phyloP scores from a whole-genome alignment of 106 monocot species.

The Dioscorea zingiberensis region DNA sequence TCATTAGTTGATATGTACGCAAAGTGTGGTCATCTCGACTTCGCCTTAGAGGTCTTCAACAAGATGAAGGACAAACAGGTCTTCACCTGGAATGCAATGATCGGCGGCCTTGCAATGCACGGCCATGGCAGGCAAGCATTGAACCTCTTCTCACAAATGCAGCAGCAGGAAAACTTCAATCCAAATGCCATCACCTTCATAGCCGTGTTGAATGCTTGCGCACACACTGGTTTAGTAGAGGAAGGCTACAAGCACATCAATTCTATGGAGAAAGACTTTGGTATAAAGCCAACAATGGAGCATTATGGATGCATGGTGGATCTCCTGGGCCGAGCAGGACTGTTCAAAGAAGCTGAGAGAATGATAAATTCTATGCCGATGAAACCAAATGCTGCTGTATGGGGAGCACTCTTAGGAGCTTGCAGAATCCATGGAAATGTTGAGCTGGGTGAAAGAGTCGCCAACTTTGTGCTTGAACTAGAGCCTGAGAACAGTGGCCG shows the following conservation, averaged over 20 bases:
- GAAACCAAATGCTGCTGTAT: slow-evolving; percentile 18
- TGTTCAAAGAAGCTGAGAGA: slow-evolving; percentile 10
- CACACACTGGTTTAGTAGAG: slow-evolving; percentile 17
- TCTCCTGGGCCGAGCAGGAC: slow-evolving; percentile 13
- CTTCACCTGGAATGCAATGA: slow-evolving; percentile 25
- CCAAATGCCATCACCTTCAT: slow-evolving; percentile 20
- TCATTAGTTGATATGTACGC: slow-evolving; percentile 31
- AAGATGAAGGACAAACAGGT: slow-evolving; percentile 8
- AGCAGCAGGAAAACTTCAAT: slow-evolving; percentile 4
- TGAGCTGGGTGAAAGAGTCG: slow-evolving; percentile 8
- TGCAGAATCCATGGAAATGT: slow-evolving; percentile 13
- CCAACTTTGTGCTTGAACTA: slow-evolving; percentile 6
- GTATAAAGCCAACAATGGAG: slow-evolving; percentile 7
- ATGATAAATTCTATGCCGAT: slow-evolving; percentile 7
- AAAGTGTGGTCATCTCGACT: slow-evolving; percentile 19
- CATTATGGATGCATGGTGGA: slow-evolving; percentile 32
- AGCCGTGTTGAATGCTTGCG: slow-evolving; percentile 16
- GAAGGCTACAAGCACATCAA: slow-evolving; percentile 16
- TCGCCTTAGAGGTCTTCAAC: slow-evolving; percentile 16
- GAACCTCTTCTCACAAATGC: slow-evolving; percentile 5
- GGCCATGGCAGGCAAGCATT: slow-evolving; percentile 9
- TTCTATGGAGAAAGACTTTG: slow-evolving; percentile 7
- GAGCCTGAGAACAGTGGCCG: slow-evolving; percentile 15
- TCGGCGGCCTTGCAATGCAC: slow-evolving; percentile 14
- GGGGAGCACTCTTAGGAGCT: slow-evolving; percentile 24